Percentiles rank a stretch among this genome's conserved stretches.
Evolutionary conservation across 164 flowering plant genomes (phyloP).

Genomic region (Umbellularia californica): DNA sequence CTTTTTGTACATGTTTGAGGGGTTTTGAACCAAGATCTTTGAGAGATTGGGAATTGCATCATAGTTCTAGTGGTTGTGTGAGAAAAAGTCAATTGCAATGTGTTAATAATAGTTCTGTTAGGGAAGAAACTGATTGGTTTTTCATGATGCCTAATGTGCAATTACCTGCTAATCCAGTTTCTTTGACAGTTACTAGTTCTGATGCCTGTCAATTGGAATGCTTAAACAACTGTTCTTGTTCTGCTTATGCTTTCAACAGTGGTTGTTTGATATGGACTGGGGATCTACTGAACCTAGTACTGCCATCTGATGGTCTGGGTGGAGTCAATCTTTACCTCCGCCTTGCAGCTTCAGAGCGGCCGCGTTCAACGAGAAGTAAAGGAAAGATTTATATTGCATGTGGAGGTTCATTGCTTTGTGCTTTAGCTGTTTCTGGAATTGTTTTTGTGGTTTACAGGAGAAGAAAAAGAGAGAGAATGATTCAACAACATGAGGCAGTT

Average conservation of each 20-base stretch:
- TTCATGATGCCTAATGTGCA: neutral
- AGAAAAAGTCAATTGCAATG: constrained; percentile 18
- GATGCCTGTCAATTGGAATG: constrained; percentile 14
- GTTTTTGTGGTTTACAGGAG: neutral
- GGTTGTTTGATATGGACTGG: neutral
- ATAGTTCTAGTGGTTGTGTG: constrained; percentile 21
- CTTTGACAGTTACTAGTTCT: neutral
- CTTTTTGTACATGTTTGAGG: constrained; percentile 11
- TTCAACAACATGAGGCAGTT: neutral
- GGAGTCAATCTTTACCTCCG: constrained; percentile 1
- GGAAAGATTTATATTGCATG: constrained; percentile 6
- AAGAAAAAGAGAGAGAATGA: neutral
- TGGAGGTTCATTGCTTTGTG: constrained; percentile 14
- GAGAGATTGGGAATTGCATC: constrained; percentile 10
- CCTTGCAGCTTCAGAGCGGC: neutral
- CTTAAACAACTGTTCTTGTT: constrained; percentile 16
- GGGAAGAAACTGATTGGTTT: neutral
- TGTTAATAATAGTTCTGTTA: neutral
- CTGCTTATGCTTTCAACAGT: constrained; percentile 13
- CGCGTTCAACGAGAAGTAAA: neutral
- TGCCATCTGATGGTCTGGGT: neutral
- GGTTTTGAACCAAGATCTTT: constrained; percentile 14
- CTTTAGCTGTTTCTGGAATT: neutral
- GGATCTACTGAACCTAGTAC: neutral
- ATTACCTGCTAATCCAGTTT: constrained; percentile 1